Conservation (phyloP, 495 filamentous ascomycete genomes). For the Penicillium flavigenum region DNA sequence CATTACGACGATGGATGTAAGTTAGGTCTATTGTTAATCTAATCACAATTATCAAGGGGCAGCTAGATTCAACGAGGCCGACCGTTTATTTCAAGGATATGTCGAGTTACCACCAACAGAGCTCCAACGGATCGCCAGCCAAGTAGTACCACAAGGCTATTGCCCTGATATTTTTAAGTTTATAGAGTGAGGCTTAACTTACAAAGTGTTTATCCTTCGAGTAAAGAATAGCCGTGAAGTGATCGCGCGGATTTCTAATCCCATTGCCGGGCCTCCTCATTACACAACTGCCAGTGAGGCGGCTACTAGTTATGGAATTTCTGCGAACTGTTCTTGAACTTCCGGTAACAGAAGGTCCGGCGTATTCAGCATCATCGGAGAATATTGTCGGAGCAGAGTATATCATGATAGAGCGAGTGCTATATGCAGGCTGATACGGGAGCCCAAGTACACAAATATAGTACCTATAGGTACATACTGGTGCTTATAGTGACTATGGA, state of each 20-base stretch:
- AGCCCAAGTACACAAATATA: no score
- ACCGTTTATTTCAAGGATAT: slow-evolving; percentile 30
- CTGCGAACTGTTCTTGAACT: slow-evolving; percentile 28
- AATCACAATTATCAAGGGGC: slow-evolving; percentile 9
- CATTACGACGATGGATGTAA: slow-evolving; percentile 30
- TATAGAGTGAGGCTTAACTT: slow-evolving; percentile 40
- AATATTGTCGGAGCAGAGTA: slow-evolving; percentile 40
- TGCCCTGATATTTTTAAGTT: slow-evolving; percentile 28
- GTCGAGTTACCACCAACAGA: slow-evolving; percentile 33
- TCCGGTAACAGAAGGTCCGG: slow-evolving; percentile 33
- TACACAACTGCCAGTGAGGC: slow-evolving; percentile 46
- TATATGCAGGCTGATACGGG: no score
- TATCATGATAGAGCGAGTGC: slow-evolving; percentile 39
- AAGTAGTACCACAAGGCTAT: slow-evolving; percentile 30
- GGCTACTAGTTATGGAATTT: slow-evolving; percentile 44
- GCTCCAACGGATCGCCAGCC: slow-evolving; percentile 32
- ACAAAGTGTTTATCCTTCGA: slow-evolving; percentile 31
- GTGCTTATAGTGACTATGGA: no score
- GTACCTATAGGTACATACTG: background rate
- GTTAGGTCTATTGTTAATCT: slow-evolving; percentile 11
- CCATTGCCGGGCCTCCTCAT: slow-evolving; percentile 34
- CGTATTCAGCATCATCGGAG: slow-evolving; percentile 27
- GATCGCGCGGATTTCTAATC: slow-evolving; percentile 39
- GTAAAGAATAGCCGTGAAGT: slow-evolving; percentile 34
- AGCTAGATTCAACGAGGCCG: slow-evolving; percentile 30